Evolutionary conservation across 169 alveolate species (phyloP).

Genomic region (Blepharisma undulans): DNA sequence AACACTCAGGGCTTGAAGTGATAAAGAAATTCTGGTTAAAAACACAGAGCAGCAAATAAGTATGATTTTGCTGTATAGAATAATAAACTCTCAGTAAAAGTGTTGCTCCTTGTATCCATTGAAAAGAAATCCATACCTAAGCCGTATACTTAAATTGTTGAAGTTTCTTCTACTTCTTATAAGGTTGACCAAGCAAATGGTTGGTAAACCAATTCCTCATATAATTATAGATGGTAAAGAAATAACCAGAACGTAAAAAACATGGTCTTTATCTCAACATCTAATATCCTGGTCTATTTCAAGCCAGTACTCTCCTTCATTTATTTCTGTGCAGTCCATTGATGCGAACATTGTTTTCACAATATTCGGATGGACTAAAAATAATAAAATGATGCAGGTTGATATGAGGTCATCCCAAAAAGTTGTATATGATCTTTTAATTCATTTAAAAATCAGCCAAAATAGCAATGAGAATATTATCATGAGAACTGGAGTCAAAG

Average conservation of each 20-base stretch:
- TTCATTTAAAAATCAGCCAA: neutral
- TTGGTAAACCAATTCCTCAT: constrained; percentile 60
- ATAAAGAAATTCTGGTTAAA: neutral
- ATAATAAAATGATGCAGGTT: constrained; percentile 34
- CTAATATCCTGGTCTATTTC: neutral
- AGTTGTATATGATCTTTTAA: neutral
- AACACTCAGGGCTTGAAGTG: constrained; percentile 18
- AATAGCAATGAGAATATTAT: neutral
- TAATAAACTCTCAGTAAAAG: constrained; percentile 58
- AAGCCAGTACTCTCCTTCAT: constrained; percentile 43
- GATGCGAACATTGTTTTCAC: constrained; percentile 22
- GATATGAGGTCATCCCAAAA: neutral
- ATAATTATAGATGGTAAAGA: constrained; percentile 52
- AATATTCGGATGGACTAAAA: constrained; percentile 46
- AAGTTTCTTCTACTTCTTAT: constrained; percentile 14
- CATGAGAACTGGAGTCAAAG: neutral
- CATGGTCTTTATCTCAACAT: constrained; percentile 39
- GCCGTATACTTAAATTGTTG: neutral
- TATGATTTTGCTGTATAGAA: constrained; percentile 49
- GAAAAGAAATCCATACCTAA: constrained; percentile 45
- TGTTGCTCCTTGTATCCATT: constrained; percentile 47
- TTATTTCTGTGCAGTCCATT: neutral
- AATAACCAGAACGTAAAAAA: constrained; percentile 3
- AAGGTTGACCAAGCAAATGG: constrained; percentile 28
- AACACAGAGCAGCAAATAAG: constrained; percentile 43